Percentiles rank a stretch among this genome's conserved stretches.
These are phyloP conservation scores for Fusarium proliferatum DNA, from an alignment of 2,329 filamentous ascomycete species.

Conservation along the genomic window DNA sequence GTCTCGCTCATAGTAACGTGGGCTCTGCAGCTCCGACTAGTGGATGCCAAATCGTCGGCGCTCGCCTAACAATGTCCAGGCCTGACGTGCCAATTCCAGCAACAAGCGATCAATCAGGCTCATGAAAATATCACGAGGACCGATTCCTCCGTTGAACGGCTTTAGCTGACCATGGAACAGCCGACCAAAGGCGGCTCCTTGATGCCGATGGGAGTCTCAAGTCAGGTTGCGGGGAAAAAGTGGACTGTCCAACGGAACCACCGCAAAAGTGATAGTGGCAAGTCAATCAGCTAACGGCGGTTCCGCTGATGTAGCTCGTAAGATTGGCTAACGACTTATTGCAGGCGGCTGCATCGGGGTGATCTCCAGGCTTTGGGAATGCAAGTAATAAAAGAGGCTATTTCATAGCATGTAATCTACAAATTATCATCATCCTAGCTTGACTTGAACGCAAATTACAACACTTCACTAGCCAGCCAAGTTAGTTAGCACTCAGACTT, in stretches of 20 bases:
- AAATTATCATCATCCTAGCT: neutral
- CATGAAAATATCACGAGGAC: neutral
- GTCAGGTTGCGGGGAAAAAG: neutral
- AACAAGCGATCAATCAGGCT: neutral
- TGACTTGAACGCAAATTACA: neutral
- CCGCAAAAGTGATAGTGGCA: neutral
- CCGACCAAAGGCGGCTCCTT: neutral
- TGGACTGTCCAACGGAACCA: neutral
- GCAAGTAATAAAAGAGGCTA: neutral
- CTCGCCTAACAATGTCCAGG: neutral
- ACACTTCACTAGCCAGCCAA: neutral
- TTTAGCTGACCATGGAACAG: neutral
- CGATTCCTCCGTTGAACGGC: fast-evolving
- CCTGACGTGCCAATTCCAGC: fast-evolving
- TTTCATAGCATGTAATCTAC: neutral
- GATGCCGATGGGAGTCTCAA: no score
- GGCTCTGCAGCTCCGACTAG: neutral
- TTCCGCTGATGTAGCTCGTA: neutral
- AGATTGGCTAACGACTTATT: no score
- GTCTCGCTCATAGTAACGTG: neutral
- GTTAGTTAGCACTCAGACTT: neutral
- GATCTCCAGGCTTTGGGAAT: neutral
- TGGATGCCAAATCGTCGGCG: no score
- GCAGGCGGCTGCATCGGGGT: neutral
- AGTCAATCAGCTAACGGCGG: neutral